Conservation (phyloP, 2,329 filamentous ascomycete genomes). For the Botrytis galanthina region DNA sequence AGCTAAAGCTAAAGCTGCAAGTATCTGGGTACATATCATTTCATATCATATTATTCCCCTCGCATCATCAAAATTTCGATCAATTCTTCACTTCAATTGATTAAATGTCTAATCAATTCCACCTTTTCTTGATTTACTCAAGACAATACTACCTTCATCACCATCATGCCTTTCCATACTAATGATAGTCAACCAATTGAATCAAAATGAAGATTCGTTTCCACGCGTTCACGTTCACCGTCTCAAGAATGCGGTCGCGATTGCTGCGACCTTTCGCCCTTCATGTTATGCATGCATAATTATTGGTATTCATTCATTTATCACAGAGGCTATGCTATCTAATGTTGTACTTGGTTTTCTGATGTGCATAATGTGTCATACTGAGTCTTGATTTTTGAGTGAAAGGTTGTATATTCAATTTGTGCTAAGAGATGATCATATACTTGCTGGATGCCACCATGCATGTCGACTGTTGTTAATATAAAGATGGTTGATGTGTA, state of each 20-base stretch:
- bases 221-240: background rate
- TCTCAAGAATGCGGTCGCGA: background rate
- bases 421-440: background rate
- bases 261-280: constrained; percentile 8
- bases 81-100: background rate
- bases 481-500: background rate
- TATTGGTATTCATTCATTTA: constrained; percentile 7
- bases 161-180: background rate
- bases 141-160: background rate
- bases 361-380: constrained; percentile 18
- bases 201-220: background rate
- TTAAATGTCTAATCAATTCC: background rate
- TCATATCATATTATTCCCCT: background rate
- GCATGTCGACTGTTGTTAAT: background rate
- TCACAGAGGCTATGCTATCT: background rate
- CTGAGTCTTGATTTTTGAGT: background rate
- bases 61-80: background rate
- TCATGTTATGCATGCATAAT: background rate
- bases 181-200: background rate
- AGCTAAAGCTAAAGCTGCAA: background rate
- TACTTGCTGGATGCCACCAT: background rate
- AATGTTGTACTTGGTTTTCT: background rate
- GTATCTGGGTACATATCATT: background rate
- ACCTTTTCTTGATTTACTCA: background rate
- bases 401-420: background rate